Evolutionary conservation across 2,329 filamentous ascomycete genomes (phyloP), one percentile per base, ranked within the genome.

Genomic region (Ophiocordyceps camponoti-floridani): DNA sequence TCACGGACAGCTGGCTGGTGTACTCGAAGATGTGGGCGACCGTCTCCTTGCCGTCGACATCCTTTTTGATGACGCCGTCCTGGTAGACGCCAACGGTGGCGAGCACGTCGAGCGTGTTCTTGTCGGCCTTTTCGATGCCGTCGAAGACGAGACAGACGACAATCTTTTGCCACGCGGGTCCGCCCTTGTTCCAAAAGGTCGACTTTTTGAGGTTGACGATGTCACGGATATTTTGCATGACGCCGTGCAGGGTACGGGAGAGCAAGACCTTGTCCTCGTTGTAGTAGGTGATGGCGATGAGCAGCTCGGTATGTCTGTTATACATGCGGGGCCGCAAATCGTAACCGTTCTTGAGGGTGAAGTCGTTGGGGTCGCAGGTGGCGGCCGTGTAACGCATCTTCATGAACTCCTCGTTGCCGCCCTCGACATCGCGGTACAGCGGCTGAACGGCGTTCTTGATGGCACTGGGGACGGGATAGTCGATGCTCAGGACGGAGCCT

Each of bases 141-240:
- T 98, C 91, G 56, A 96, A 96, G 50, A 98, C 86, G 52, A 96
- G 69, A 62, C 84, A 93, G 48, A 96, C 91, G 30, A 96, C 91
- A 58, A 98, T 96, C 70, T 98, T 98, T 62, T 98, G 91, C 91
- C 91, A 98, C 46, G 91, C 91, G 9, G 91, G 91, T 46, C 91
- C 91, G 56, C 91, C 91, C 69, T 94, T 94, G 70, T 96, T 95
- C 91, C 91, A 98, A 70, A 98, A 98, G 55, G 93, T 89, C 31
- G 91, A 95, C 67, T 94, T 95, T 68, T 96, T 96, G 50, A 96
- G 73, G 66, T 95, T 96, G 58, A 96, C 89, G 59, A 98, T 96
- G 57, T 98, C 91, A 49, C 89, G 83, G 56, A 96, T 93, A 62
- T 96, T 96, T 63, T 95, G 88, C 91, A 98, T 96, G 45, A 94